Conservation (phyloP, 208 protist species). For the Acanthamoeba royreba region DNA sequence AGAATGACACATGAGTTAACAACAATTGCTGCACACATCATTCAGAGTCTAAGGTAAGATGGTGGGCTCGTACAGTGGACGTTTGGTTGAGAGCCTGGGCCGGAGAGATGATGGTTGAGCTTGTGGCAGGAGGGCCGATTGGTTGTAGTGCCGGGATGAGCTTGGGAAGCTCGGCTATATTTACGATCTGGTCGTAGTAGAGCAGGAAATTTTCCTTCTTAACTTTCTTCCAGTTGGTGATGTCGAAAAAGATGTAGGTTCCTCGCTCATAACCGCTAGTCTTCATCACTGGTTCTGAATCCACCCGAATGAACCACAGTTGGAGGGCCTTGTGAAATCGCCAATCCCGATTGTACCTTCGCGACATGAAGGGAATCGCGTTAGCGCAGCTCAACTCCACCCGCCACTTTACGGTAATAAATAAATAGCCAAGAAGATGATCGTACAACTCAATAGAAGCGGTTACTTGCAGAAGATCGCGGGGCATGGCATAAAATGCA, state of each 20-base stretch:
- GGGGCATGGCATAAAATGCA: constrained; percentile 98
- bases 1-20: too few species aligned
- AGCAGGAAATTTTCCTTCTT: constrained; percentile 75
- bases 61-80: not conserved
- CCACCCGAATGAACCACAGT: constrained; percentile 77
- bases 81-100: not conserved
- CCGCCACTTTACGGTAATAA: not conserved
- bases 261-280: constrained; percentile 66
- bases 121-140: not conserved
- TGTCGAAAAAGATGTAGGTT: constrained; percentile 78
- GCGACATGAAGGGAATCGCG: not conserved
- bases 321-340: constrained; percentile 83
- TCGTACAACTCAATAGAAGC: constrained; percentile 88
- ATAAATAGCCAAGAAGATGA: not conserved
- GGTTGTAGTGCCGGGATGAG: not conserved
- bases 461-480: constrained; percentile 93
- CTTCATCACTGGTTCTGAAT: constrained; percentile 64
- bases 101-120: not conserved
- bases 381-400: not conserved
- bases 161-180: constrained; percentile 7
- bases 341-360: constrained; percentile 85
- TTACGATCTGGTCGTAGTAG: constrained; percentile 71
- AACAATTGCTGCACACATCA: too few species aligned
- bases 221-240: constrained; percentile 74
- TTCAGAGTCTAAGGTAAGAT: too few species aligned